Base-by-base conservation (phyloP, 2,329 filamentous ascomycete species). In the Ascochyta fabae region DNA sequence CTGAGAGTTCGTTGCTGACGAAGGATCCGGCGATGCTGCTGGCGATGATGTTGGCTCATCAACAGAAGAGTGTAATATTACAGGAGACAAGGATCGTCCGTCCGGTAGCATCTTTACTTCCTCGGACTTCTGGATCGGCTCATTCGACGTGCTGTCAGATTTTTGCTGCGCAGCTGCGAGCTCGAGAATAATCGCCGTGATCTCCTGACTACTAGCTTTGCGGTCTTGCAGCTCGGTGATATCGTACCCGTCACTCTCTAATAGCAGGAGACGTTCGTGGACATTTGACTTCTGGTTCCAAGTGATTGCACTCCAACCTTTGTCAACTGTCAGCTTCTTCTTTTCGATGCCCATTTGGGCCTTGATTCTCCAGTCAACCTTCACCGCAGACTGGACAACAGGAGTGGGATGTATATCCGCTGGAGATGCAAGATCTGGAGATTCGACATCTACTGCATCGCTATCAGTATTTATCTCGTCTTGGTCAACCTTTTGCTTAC, bases 211-310 rank as follows among this genome's bases (percentile, higher is more conserved):
- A 2, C 27, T 12, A 7, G 12, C 16, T 19, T 40, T 48, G 1
- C 22, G 16, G 10, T 34, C 33, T 40, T 39, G 38, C 6, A 52
- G 2, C 10, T 13, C n/a, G 1, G 6, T 2, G n/a, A 53, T 47
- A 12, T 44, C 48, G 6, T 34, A 43, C 0, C 48, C 44, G 13
- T 46, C 48, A 3, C 33, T 16, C 19, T 57, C 54, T 4, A 57
- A 35, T 3, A 53, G 15, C 10, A 57, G 12, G 3, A 48, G 44
- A 1, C 54, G 54, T 23, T 57, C 54, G 13, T 35, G 42, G 3
- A 57, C 23, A 6, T 48, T 57, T 1, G 48, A 40, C 23, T 57
- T 57, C 22, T 56, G 46, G 3, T 36, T 53, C 59, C 53, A 53
- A 29, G 58, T 56, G 5, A 43, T 13, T 3, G 35, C 29, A 29